These are phyloP conservation scores for Fusarium sarcochroum DNA, from an alignment of 2,329 filamentous ascomycete genomes.

Conservation along the genomic window DNA sequence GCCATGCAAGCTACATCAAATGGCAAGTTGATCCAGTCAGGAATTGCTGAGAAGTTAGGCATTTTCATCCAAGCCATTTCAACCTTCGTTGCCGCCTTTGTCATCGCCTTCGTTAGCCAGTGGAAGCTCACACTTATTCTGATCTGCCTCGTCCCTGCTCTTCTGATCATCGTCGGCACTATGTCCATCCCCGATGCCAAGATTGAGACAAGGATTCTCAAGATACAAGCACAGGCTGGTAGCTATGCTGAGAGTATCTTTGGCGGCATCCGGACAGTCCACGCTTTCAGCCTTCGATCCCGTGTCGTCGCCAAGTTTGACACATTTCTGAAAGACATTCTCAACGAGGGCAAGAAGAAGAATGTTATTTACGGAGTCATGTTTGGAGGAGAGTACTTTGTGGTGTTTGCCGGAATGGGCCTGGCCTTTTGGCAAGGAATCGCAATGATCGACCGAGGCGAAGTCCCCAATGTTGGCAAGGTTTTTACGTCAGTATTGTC, in stretches of 20 bases:
- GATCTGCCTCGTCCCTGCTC: constrained; percentile 45
- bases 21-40: constrained; percentile 55
- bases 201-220: constrained; percentile 46
- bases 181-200: constrained; percentile 45
- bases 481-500: constrained; percentile 35
- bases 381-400: constrained; percentile 57
- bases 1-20: constrained; percentile 53
- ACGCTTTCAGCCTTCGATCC: constrained; percentile 57
- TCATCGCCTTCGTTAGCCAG: constrained; percentile 53
- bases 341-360: constrained; percentile 55
- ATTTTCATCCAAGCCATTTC: constrained; percentile 54
- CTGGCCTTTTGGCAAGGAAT: constrained; percentile 62
- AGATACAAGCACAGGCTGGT: constrained; percentile 49
- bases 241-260: constrained; percentile 53
- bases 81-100: constrained; percentile 55
- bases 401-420: constrained; percentile 59
- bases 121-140: constrained; percentile 59
- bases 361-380: constrained; percentile 56
- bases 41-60: constrained; percentile 55
- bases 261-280: constrained; percentile 54
- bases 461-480: constrained; percentile 49
- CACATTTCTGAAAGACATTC: constrained; percentile 54
- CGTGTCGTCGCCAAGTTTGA: constrained; percentile 56
- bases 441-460: no score
- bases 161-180: constrained; percentile 45